A percentile compares a stretch with the other conserved stretches of the same genome.
Conservation (phyloP, 805 yeast genomes). For the Metschnikowia reukaufii region DNA sequence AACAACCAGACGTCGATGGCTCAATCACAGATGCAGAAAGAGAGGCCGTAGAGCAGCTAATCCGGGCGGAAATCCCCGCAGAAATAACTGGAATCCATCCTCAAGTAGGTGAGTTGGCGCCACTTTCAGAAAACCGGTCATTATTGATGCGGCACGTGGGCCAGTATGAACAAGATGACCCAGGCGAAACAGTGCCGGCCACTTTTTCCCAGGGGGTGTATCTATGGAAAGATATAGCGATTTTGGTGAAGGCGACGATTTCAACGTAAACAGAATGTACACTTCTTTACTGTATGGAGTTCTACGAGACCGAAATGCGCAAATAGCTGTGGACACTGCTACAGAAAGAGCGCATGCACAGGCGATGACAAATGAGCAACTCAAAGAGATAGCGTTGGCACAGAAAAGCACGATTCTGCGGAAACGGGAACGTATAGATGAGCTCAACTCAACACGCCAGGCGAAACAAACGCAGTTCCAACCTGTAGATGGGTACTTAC, state of each 20-base stretch:
- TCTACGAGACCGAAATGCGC: conserved; percentile 42
- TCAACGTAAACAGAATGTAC: conserved; percentile 26
- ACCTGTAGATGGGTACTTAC: conserved; percentile 46
- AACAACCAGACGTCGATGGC: conserved; percentile 32
- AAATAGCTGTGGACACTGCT: conserved; percentile 32
- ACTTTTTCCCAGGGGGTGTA: conserved; percentile 16
- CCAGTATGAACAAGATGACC: conserved; percentile 27
- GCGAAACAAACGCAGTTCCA: conserved; percentile 42
- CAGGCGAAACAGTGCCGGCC: conserved; percentile 18
- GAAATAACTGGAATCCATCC: conserved; percentile 15
- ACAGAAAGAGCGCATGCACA: conserved; percentile 39
- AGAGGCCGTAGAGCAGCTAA: conserved; percentile 34
- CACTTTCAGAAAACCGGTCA: conserved; percentile 16
- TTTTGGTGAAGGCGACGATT: conserved; percentile 14
- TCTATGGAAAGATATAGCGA: conserved; percentile 25
- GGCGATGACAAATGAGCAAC: conserved; percentile 29
- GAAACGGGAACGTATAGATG: conserved; percentile 46
- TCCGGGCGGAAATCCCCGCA: conserved; percentile 27
- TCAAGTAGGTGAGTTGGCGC: conserved; percentile 18
- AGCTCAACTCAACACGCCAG: conserved; percentile 43
- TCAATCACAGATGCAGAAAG: conserved; percentile 38
- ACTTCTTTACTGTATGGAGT: conserved; percentile 42
- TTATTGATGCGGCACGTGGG: conserved; percentile 20
- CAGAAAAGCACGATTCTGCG: conserved; percentile 24
- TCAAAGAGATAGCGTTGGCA: conserved; percentile 24